Conservation (phyloP, 345 rosid species). For the Diplotaxis tenuifolia region DNA sequence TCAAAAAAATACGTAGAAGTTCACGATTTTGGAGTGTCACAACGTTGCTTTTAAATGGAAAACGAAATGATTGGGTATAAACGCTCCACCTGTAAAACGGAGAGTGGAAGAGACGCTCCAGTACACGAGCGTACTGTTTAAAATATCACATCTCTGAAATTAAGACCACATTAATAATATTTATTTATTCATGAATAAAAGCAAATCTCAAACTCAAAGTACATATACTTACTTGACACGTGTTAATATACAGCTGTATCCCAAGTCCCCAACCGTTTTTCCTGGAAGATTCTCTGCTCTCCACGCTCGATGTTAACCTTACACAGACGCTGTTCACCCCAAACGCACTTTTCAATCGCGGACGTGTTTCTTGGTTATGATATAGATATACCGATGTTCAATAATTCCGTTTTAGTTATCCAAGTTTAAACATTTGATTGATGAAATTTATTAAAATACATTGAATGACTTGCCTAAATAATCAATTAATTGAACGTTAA, state of each 20-base stretch:
- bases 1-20: slow-evolving; percentile 3
- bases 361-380: background rate
- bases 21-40: slow-evolving; percentile 19
- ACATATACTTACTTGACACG: slow-evolving; percentile 53
- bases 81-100: slow-evolving; percentile 31
- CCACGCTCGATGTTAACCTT: slow-evolving; percentile 44
- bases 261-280: slow-evolving; percentile 66
- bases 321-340: slow-evolving; percentile 35
- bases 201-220: slow-evolving; percentile 25
- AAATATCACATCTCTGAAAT: slow-evolving; percentile 24
- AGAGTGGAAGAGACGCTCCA: slow-evolving; percentile 53
- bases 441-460: background rate
- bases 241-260: slow-evolving; percentile 83
- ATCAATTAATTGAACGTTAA: slow-evolving; percentile 6
- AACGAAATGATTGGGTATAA: slow-evolving; percentile 39
- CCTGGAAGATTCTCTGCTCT: slow-evolving; percentile 55
- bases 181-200: background rate
- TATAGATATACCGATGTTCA: background rate
- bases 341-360: slow-evolving; percentile 29
- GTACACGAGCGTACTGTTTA: slow-evolving; percentile 25
- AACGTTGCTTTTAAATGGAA: slow-evolving; percentile 9
- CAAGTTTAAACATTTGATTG: background rate
- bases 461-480: background rate
- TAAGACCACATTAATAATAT: background rate
- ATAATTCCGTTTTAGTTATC: background rate